Evolutionary conservation across 768 basidiomycete species (phyloP).

Genomic region (Podaxis rugospora): DNA sequence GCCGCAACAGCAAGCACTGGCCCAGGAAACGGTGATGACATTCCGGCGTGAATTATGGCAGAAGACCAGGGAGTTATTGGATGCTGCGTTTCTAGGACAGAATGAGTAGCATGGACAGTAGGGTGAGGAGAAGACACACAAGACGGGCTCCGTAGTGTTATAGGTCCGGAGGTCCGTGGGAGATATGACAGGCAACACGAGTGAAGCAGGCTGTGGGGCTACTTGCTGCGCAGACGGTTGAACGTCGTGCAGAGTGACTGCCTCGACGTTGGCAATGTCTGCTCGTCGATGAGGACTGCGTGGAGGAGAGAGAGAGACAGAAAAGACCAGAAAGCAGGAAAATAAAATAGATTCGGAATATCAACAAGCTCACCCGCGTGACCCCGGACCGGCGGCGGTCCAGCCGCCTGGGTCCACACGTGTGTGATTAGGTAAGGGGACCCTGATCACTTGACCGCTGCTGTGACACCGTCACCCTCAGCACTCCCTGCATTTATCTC

Average conservation of each 20-base stretch:
- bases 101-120: background rate
- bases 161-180: constrained; percentile 1
- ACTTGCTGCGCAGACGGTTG: background rate
- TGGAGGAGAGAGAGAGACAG: background rate
- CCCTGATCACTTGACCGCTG: constrained; percentile 9
- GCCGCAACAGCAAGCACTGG: constrained; percentile 65
- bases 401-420: constrained; percentile 14
- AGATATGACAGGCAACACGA: background rate
- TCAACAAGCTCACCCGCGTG: constrained; percentile 2
- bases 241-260: background rate
- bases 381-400: constrained; percentile 12
- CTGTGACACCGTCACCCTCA: constrained; percentile 1
- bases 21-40: constrained; percentile 50
- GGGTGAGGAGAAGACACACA: background rate
- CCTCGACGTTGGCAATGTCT: background rate
- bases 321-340: background rate
- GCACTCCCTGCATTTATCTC: background rate
- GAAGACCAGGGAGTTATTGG: too few species aligned
- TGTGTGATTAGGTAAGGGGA: constrained; percentile 3
- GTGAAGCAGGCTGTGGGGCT: background rate
- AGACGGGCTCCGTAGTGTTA: background rate
- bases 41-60: constrained; percentile 17
- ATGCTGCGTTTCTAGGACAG: background rate
- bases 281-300: constrained; percentile 2
- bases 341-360: constrained; percentile 7